Percentiles rank a stretch among this genome's conserved stretches.
phyloP scores from a whole-genome alignment of 176 grass and related monocot species.

The Guadua angustifolia region DNA sequence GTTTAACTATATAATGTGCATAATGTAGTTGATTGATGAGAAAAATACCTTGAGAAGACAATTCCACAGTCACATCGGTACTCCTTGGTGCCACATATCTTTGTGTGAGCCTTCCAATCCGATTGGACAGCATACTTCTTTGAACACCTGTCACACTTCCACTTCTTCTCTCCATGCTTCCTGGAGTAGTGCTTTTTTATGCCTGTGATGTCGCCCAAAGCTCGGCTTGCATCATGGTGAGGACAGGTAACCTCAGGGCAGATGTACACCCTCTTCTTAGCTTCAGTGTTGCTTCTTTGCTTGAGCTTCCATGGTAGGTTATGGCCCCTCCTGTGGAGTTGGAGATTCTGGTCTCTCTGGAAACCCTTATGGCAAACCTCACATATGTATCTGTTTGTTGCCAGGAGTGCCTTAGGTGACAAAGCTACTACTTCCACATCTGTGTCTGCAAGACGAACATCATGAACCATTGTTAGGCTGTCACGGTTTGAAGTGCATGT shows the following conservation, averaged over 20 bases:
- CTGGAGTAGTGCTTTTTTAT: slow-evolving; percentile 73
- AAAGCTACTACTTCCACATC: slow-evolving; percentile 68
- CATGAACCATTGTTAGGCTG: slow-evolving; percentile 22
- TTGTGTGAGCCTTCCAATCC: slow-evolving; percentile 76
- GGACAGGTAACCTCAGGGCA: slow-evolving; percentile 65
- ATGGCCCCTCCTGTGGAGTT: slow-evolving; percentile 71
- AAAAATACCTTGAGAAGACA: slow-evolving; percentile 66
- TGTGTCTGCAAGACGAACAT: slow-evolving; percentile 45
- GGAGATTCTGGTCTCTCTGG: slow-evolving; percentile 76
- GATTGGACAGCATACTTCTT: slow-evolving; percentile 79
- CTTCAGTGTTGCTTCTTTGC: slow-evolving; percentile 62
- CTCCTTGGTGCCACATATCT: slow-evolving; percentile 71
- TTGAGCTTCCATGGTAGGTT: slow-evolving; percentile 78
- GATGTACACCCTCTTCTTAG: slow-evolving; percentile 62
- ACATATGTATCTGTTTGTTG: slow-evolving; percentile 69
- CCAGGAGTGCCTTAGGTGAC: slow-evolving; percentile 62
- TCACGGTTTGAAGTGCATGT: not conserved
- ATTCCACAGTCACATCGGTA: slow-evolving; percentile 72
- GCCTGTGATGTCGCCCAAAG: slow-evolving; percentile 64
- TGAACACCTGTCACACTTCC: slow-evolving; percentile 73
- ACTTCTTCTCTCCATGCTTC: slow-evolving; percentile 79
- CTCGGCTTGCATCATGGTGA: slow-evolving; percentile 57
- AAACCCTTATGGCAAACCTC: slow-evolving; percentile 71
- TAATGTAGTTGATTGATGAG: not conserved
- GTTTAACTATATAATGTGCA: not conserved